Conservation (phyloP, 192 early-diverging fungal species). For the Backusella morwellensis region DNA sequence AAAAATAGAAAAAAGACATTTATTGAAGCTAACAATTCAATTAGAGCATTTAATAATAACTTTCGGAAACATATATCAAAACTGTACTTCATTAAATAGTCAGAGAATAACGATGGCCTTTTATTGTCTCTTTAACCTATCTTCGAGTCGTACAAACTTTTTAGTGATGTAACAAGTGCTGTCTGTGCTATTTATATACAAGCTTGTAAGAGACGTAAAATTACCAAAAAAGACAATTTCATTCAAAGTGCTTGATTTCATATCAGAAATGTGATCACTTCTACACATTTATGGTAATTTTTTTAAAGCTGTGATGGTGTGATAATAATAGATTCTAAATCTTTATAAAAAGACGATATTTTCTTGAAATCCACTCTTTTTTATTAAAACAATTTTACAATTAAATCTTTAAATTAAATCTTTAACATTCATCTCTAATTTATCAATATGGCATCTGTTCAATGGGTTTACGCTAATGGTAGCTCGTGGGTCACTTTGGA, state of each 20-base stretch:
- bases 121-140: background rate
- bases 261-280: background rate
- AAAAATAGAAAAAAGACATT: background rate
- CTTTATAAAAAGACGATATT: background rate
- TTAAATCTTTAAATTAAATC: background rate
- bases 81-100: too few species aligned
- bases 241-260: slow-evolving; percentile 2
- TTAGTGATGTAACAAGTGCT: background rate
- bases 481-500: background rate
- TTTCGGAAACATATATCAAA: too few species aligned
- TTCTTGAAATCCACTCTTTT: background rate
- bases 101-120: background rate
- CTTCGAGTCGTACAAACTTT: background rate
- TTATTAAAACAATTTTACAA: background rate
- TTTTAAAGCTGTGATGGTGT: background rate
- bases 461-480: slow-evolving; percentile 15
- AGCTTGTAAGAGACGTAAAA: background rate
- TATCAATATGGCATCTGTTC: background rate
- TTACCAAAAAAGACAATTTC: background rate
- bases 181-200: background rate
- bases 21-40: background rate
- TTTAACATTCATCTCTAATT: background rate
- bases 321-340: slow-evolving; percentile 1
- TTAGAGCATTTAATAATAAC: background rate
- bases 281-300: background rate